Evolutionary conservation across 306 rosid genomes (phyloP).

Genomic region (Morella rubra): DNA sequence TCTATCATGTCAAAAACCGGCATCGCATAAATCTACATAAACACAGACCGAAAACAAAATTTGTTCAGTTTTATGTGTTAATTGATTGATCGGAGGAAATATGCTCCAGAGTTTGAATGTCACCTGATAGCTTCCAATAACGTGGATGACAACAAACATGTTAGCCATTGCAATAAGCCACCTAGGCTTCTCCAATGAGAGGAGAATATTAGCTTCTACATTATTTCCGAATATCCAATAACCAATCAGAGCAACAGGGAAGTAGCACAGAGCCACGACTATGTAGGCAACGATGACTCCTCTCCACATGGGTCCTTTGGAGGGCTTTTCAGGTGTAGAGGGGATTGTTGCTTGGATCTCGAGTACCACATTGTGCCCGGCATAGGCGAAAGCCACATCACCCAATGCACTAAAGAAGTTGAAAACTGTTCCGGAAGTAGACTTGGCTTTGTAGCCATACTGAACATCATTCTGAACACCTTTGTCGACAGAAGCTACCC

Average conservation of each 20-base stretch:
- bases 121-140: constrained; percentile 98
- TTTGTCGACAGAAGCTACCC: constrained; percentile 61
- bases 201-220: constrained; percentile 54
- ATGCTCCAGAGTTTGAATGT: background rate
- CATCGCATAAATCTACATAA: constrained; percentile 75
- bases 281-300: constrained; percentile 88
- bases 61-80: background rate
- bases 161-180: constrained; percentile 89
- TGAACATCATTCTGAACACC: constrained; percentile 60
- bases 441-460: constrained; percentile 48
- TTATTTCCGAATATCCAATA: constrained; percentile 68
- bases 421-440: constrained; percentile 52
- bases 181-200: constrained; percentile 57
- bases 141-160: constrained; percentile 85
- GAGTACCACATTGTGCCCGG: constrained; percentile 92
- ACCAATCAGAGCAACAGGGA: constrained; percentile 87
- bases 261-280: constrained; percentile 82
- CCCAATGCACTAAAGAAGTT: constrained; percentile 77
- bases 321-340: constrained; percentile 85
- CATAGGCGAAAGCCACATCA: constrained; percentile 82
- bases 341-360: constrained; percentile 98
- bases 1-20: constrained; percentile 96
- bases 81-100: background rate
- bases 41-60: background rate
- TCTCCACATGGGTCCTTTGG: constrained; percentile 93